Evolutionary conservation across 208 protist species (phyloP).

Genomic region (Crithidia brevicula): DNA sequence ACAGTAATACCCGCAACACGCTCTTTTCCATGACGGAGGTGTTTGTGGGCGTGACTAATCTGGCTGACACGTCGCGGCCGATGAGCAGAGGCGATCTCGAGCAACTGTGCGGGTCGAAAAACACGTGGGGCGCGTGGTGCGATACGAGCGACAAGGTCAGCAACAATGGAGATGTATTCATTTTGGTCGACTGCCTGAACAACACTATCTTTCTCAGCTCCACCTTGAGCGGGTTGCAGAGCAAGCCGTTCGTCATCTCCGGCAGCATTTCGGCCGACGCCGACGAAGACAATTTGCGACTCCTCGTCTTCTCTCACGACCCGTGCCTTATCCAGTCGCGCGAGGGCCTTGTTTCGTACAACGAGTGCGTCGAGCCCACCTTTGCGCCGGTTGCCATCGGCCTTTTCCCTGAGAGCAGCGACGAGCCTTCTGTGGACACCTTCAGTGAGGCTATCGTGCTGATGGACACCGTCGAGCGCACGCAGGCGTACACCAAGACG

Average conservation of each 20-base stretch:
- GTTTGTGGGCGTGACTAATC: constrained; percentile 82
- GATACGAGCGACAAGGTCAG: constrained; percentile 62
- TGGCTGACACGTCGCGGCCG: constrained; percentile 40
- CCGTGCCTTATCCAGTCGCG: constrained; percentile 48
- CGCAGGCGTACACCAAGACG: constrained; percentile 38
- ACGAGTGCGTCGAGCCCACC: constrained; percentile 49
- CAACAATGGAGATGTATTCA: constrained; percentile 44
- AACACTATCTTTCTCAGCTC: constrained; percentile 69
- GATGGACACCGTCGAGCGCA: constrained; percentile 65
- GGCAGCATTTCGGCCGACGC: constrained; percentile 46
- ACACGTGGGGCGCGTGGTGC: constrained; percentile 85
- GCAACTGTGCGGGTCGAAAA: constrained; percentile 55
- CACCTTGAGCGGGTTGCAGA: constrained; percentile 60
- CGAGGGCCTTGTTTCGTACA: constrained; percentile 63
- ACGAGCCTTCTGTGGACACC: constrained; percentile 24
- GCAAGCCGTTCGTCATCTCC: constrained; percentile 70
- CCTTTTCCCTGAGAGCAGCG: constrained; percentile 48
- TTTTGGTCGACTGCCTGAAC: constrained; percentile 70
- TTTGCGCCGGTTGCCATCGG: constrained; percentile 65
- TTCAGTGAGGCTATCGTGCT: constrained; percentile 54
- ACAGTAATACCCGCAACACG: constrained; percentile 26
- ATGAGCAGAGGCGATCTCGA: constrained; percentile 68
- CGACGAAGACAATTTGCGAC: constrained; percentile 58
- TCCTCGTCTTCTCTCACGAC: constrained; percentile 75
- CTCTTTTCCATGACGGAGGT: constrained; percentile 50